Percentiles rank a stretch among this genome's conserved stretches.
These are phyloP conservation scores for Heterobasidion occidentale DNA, from an alignment of 1,284 basidiomycete genomes.

Conservation along the genomic window DNA sequence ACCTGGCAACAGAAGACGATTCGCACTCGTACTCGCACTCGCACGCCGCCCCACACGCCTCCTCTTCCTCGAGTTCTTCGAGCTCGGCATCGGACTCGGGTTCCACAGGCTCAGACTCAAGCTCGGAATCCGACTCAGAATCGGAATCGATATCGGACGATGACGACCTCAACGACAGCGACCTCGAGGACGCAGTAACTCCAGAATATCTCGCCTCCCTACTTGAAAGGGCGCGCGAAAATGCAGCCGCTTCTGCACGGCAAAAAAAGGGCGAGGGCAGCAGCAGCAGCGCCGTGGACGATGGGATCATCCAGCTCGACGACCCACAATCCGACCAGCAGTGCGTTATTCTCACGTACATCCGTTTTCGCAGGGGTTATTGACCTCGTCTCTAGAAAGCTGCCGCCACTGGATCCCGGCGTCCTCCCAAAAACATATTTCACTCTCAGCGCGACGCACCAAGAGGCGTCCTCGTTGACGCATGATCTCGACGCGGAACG, in stretches of 20 bases:
- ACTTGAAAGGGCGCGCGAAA: constrained; percentile 45
- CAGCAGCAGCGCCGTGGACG: constrained; percentile 19
- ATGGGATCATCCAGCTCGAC: constrained; percentile 39
- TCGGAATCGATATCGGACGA: constrained; percentile 21
- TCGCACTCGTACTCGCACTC: background rate
- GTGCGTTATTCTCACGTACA: constrained; percentile 22
- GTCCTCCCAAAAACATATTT: constrained; percentile 56
- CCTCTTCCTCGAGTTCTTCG: background rate
- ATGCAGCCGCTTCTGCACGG: constrained; percentile 5
- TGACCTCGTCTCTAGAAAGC: constrained; percentile 30
- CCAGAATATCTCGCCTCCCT: constrained; percentile 58
- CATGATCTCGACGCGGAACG: constrained; percentile 56
- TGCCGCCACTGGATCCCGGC: constrained; percentile 63
- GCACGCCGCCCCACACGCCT: constrained; percentile 1
- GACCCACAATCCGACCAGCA: constrained; percentile 22
- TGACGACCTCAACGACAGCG: constrained; percentile 12
- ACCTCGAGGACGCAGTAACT: constrained; percentile 38
- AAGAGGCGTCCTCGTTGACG: constrained; percentile 36
- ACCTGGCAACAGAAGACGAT: background rate
- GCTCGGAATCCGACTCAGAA: constrained; percentile 22
- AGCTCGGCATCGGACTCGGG: background rate
- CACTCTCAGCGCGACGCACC: constrained; percentile 33
- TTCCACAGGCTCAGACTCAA: constrained; percentile 24
- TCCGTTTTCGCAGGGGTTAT: background rate
- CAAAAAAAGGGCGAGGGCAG: background rate